Percentiles rank a stretch among this genome's conserved stretches.
phyloP scores from a whole-genome alignment of 768 basidiomycete species.

The Russula foetens region DNA sequence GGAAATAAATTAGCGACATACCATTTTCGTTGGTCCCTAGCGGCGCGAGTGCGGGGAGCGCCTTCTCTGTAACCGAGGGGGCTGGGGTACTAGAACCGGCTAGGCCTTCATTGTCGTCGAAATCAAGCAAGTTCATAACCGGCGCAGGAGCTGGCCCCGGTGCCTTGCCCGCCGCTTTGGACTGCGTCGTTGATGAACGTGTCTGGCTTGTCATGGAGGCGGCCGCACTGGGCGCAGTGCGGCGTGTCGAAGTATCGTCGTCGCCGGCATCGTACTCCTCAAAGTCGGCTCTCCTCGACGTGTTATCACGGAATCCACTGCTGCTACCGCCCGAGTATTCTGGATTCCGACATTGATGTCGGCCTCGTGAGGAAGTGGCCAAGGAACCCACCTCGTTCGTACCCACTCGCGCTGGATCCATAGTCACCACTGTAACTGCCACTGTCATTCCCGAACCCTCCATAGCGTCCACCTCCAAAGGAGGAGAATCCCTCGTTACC shows the following conservation, averaged over 20 bases:
- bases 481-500: slow-evolving; percentile 76
- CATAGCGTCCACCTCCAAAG: slow-evolving; percentile 55
- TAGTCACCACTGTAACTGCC: slow-evolving; percentile 28
- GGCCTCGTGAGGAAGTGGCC: background rate
- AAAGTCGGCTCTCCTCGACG: slow-evolving; percentile 45
- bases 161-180: slow-evolving; percentile 24
- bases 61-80: slow-evolving; percentile 39
- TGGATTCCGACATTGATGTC: background rate
- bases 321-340: slow-evolving; percentile 29
- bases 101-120: slow-evolving; percentile 54
- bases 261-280: slow-evolving; percentile 98
- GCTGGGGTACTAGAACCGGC: slow-evolving; percentile 10
- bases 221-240: slow-evolving; percentile 30
- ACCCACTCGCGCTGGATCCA: slow-evolving; percentile 35
- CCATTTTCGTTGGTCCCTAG: slow-evolving; percentile 22
- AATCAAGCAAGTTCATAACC: slow-evolving; percentile 66
- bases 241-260: slow-evolving; percentile 54
- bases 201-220: slow-evolving; percentile 25
- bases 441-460: slow-evolving; percentile 59
- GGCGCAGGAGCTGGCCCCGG: slow-evolving; percentile 36
- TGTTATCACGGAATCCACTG: slow-evolving; percentile 53
- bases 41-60: slow-evolving; percentile 39
- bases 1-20: slow-evolving; percentile 1
- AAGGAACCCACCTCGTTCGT: slow-evolving; percentile 28
- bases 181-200: slow-evolving; percentile 23